A percentile compares a stretch with the other conserved stretches of the same genome.
Evolutionary conservation across 768 basidiomycete species (phyloP).

Genomic region (Pleurotus cornucopiae): DNA sequence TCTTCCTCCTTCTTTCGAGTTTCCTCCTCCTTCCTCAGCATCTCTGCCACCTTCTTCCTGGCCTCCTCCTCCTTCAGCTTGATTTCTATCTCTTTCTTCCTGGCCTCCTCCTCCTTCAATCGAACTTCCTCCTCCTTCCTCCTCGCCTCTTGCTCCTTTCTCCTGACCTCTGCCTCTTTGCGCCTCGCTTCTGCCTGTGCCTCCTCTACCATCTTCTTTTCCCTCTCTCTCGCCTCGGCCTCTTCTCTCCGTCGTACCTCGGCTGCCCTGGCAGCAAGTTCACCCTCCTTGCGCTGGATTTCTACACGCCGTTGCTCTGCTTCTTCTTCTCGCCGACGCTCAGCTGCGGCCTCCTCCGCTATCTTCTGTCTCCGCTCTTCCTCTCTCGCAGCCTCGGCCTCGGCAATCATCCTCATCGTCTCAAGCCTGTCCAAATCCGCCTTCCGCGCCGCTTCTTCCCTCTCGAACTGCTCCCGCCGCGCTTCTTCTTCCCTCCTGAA

Average conservation of each 20-base stretch:
- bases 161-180: slow-evolving; percentile 17
- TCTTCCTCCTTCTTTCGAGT: slow-evolving; percentile 23
- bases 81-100: slow-evolving; percentile 24
- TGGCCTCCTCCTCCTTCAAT: slow-evolving; percentile 21
- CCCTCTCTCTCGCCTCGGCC: neutral
- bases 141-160: slow-evolving; percentile 19
- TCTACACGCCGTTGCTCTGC: neutral
- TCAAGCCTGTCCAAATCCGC: slow-evolving; percentile 14
- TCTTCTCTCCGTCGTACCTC: slow-evolving; percentile 3
- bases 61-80: slow-evolving; percentile 16
- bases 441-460: slow-evolving; percentile 9
- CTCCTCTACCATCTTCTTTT: neutral
- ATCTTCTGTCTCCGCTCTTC: slow-evolving; percentile 10
- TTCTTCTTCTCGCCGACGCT: slow-evolving; percentile 17
- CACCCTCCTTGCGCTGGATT: slow-evolving; percentile 1
- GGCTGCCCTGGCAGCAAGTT: slow-evolving; percentile 1
- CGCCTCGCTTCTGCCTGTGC: slow-evolving; percentile 7
- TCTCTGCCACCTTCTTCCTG: slow-evolving; percentile 19
- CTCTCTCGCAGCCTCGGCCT: slow-evolving; percentile 8
- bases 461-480: too few species aligned
- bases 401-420: slow-evolving; percentile 15
- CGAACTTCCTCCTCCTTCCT: slow-evolving; percentile 21
- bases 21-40: slow-evolving; percentile 21
- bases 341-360: slow-evolving; percentile 12
- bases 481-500: slow-evolving; percentile 16